Evolutionary conservation across 2,329 filamentous ascomycete genomes (phyloP), one percentile per base, ranked within the genome.

Genomic region (Gaeumannomyces sp.): DNA sequence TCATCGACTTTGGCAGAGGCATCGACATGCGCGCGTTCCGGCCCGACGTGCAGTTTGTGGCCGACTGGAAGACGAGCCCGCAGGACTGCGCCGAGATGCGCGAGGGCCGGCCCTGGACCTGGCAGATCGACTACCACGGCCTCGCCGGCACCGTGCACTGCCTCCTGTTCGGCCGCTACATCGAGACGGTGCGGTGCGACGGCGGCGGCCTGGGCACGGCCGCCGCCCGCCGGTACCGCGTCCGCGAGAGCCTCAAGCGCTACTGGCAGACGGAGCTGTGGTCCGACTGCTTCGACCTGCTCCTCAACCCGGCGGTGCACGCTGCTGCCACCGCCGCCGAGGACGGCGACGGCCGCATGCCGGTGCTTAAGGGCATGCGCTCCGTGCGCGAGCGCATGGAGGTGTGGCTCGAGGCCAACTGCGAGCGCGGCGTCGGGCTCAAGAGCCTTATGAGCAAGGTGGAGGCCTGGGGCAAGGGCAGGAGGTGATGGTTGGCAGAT

Each of bases 241-340:
- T 97, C 69, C 85, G 89, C 63, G 94, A 97, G 76, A 85, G 81
- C 19, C 78, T 98, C 67, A 99, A 99, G 80, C 80, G 95, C 59
- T 99, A 99, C 77, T 99, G 95, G 95, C 93, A 98, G 80, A 90
- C 88, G 61, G 93, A 97, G 62, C 86, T 98, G 59, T 99, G 95
- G 95, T 78, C 74, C 2, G 87, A 90, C 66, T 88, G 90, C 61
- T 96, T 99, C 75, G 90, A 93, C 69, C 71, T 98, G 66, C 78
- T 98, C 69, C 80, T 99, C 59, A 99, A 99, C 75, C 93, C 94
- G 0, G 82, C 84, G 2, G 82, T 81, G 65, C 87, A 88, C 76
- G 76, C 85, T n/a, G 83, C 84, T 13, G 79, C 73, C 1, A 93
- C 63, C 0, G 63, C 14, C 3, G 35, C 13, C 25, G 87, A 88